Evolutionary conservation across 2,329 filamentous ascomycete species (phyloP).

Genomic region (Juglanconis oblonga): DNA sequence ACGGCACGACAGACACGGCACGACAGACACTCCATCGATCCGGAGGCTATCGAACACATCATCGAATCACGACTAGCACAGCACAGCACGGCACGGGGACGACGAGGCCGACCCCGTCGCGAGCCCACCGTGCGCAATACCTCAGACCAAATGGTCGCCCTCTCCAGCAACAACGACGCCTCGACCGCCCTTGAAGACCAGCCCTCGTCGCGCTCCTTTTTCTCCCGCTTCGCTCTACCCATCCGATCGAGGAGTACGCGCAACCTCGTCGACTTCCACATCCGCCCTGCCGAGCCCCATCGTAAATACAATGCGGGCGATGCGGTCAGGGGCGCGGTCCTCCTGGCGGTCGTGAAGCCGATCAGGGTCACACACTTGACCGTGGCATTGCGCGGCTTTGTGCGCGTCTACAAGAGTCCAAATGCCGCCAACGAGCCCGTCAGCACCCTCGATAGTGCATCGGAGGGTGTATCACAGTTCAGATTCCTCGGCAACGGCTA

Average conservation of each 20-base stretch:
- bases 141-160: constrained; percentile 43
- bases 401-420: constrained; percentile 73
- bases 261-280: constrained; percentile 74
- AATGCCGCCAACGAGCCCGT: constrained; percentile 49
- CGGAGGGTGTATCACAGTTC: constrained; percentile 32
- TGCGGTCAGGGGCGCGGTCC: constrained; percentile 68
- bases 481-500: constrained; percentile 74
- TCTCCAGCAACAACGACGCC: constrained; percentile 38
- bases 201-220: constrained; percentile 42
- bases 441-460: constrained; percentile 39
- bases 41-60: neutral
- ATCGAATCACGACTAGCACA: neutral
- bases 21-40: neutral
- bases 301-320: constrained; percentile 75
- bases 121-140: constrained; percentile 10
- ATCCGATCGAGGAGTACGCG: constrained; percentile 52
- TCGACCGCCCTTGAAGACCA: constrained; percentile 36
- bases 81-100: constrained; percentile 6
- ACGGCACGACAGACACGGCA: neutral
- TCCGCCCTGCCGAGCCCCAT: constrained; percentile 74
- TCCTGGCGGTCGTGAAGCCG: constrained; percentile 71
- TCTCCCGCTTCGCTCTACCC: constrained; percentile 52
- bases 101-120: constrained; percentile 13
- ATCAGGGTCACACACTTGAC: constrained; percentile 77
- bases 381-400: constrained; percentile 73